Conservation (phyloP, 192 early-diverging fungal species). For the Backusella liffmaniae region DNA sequence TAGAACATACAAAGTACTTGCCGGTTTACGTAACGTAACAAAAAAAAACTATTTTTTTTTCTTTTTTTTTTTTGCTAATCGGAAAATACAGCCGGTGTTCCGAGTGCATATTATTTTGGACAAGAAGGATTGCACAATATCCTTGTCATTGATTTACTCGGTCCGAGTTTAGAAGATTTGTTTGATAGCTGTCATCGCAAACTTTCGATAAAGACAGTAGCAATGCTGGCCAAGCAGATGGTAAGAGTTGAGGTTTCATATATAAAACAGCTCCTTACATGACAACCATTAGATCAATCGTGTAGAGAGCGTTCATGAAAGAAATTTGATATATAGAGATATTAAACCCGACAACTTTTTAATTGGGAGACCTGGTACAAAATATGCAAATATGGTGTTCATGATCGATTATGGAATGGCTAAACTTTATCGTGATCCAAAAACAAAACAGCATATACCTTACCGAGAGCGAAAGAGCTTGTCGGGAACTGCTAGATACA, state of each 20-base stretch:
- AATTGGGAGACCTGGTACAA: conserved; percentile 76
- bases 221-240: conserved; percentile 97
- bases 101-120: conserved; percentile 93
- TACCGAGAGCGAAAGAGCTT: conserved; percentile 95
- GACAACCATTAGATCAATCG: conserved; percentile 52
- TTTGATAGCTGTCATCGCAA: conserved; percentile 94
- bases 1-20: conserved; percentile 91
- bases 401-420: conserved; percentile 99
- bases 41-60: neutral
- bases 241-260: conserved; percentile 38
- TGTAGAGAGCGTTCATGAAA: conserved; percentile 92
- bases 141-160: conserved; percentile 91
- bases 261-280: neutral
- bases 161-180: conserved; percentile 91
- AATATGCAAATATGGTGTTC: conserved; percentile 69
- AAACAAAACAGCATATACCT: conserved; percentile 96
- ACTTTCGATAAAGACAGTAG: conserved; percentile 91
- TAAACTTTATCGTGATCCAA: conserved; percentile 96
- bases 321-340: conserved; percentile 94
- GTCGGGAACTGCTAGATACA: conserved; percentile 96
- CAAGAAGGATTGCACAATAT: conserved; percentile 97
- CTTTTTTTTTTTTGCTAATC: neutral
- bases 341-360: conserved; percentile 99
- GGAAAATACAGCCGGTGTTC: too few species aligned
- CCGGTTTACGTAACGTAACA: conserved; percentile 54